Evolutionary conservation across 163 green algal species (phyloP).

Genomic region (Prototheca cutis): DNA sequence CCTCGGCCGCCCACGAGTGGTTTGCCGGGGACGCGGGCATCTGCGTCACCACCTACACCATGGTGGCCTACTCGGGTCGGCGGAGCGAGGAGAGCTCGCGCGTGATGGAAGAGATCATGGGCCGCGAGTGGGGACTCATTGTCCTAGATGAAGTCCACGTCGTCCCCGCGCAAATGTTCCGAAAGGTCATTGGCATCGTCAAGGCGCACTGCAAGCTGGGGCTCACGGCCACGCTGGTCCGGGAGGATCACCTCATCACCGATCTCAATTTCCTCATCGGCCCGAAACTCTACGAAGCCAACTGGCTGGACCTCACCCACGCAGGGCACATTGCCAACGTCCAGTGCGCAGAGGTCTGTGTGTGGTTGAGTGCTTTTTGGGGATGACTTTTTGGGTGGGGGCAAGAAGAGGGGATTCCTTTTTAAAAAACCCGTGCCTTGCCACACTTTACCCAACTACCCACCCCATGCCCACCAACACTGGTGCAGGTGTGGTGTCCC

Average conservation of each 20-base stretch:
- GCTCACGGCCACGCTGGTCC: slow-evolving; percentile 92
- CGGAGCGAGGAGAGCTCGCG: slow-evolving; percentile 60
- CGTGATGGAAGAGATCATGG: slow-evolving; percentile 74
- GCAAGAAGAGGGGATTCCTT: no score
- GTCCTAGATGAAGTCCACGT: slow-evolving; percentile 97
- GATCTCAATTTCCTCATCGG: slow-evolving; percentile 99
- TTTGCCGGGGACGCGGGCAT: slow-evolving; percentile 54
- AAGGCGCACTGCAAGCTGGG: slow-evolving; percentile 97
- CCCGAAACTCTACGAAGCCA: slow-evolving; percentile 98
- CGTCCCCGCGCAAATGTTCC: slow-evolving; percentile 90
- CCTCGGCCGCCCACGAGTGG: slow-evolving; percentile 67
- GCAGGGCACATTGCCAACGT: slow-evolving; percentile 96
- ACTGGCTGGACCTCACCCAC: slow-evolving; percentile 95
- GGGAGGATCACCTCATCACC: slow-evolving; percentile 89
- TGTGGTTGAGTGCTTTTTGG: no score
- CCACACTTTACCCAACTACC: no score
- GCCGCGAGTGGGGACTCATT: slow-evolving; percentile 91
- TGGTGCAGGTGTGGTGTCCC: slow-evolving; percentile 89
- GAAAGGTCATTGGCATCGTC: slow-evolving; percentile 83
- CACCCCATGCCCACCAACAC: no score
- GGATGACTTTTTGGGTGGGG: no score
- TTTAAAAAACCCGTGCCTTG: no score
- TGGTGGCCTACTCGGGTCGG: slow-evolving; percentile 80
- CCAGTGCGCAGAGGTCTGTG: slow-evolving; percentile 92
- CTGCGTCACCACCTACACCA: slow-evolving; percentile 91